Evolutionary conservation across 2,329 filamentous ascomycete genomes (phyloP), one percentile per base, ranked within the genome.

Genomic region (Fusarium robinianum): DNA sequence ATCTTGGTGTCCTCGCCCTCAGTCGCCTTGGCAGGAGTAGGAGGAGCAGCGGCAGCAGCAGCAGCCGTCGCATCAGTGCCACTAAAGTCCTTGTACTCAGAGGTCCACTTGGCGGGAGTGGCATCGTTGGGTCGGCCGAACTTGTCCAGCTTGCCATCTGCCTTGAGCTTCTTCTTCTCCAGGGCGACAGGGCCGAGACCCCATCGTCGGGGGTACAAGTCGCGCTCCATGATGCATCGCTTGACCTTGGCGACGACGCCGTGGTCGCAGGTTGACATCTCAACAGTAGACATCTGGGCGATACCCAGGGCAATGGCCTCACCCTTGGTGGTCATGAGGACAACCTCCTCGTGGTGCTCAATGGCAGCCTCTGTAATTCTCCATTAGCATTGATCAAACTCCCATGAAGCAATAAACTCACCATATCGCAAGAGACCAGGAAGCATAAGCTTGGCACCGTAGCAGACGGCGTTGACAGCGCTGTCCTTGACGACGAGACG

Each of bases 151-250:
- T 96, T 96, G 71, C 94, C 94, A 60, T 90, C 88, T 39, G 91
- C 89, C 84, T 97, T 97, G 78, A 99, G 84, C 83, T 97, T 96
- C 87, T 99, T 99, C 85, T 99, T 99, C 80, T 97, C 90, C 34
- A 87, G 75, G 35, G 94, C 94, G 49, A 92, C 85, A 39, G 94
- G 92, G 51, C 94, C 94, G 66, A 97, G 83, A 58, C 94, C 94
- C 94, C 94, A 99, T 78, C 92, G 80, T 69, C 90, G 83, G 54
- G 94, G 94, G 80, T 99, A 99, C 47, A 97, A 80, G 69, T 97
- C 94, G 63, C 94, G 88, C 80, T 99, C 94, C 94, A 99, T 99
- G 72, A 99, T 99, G 73, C 91, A 96, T 63, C 94, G 87, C 85
- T 99, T 99, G 69, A 99, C 90, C 80, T 96, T 97, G 62, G 94